These are phyloP conservation scores for Tripterygium wilfordii DNA, from an alignment of 177 flowering plant genomes.

Conservation along the genomic window DNA sequence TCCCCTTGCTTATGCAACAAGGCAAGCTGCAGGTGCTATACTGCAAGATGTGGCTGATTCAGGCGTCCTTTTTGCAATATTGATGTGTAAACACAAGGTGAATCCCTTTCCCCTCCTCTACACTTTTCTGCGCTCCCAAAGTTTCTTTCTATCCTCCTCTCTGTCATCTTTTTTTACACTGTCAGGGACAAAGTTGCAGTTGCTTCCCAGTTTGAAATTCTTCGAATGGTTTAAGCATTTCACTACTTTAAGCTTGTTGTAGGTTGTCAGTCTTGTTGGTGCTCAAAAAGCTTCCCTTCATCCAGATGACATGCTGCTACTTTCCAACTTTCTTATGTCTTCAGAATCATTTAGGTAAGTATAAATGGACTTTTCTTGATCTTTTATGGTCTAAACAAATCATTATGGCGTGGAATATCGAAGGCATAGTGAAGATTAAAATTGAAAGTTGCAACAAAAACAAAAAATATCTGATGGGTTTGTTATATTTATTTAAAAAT, in stretches of 20 bases:
- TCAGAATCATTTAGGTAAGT: slow-evolving; percentile 93
- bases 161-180: too few relatives aligned
- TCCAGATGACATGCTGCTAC: slow-evolving; percentile 97
- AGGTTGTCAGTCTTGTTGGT: slow-evolving; percentile 97
- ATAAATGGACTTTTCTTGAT: neutral
- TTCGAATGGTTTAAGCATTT: slow-evolving; percentile 6
- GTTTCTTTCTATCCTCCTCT: neutral
- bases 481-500: too few relatives aligned
- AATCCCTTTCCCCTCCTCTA: slow-evolving; percentile 2
- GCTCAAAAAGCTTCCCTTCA: slow-evolving; percentile 98
- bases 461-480: too few relatives aligned
- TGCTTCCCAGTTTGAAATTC: neutral
- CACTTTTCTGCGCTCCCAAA: neutral
- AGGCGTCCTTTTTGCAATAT: slow-evolving; percentile 90
- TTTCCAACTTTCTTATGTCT: slow-evolving; percentile 86
- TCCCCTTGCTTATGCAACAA: slow-evolving; percentile 90
- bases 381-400: too few relatives aligned
- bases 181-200: too few relatives aligned
- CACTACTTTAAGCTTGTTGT: slow-evolving; percentile 20
- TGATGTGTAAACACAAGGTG: slow-evolving; percentile 98
- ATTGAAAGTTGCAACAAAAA: too few relatives aligned
- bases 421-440: too few relatives aligned
- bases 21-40: slow-evolving; percentile 96
- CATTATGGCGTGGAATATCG: too few relatives aligned
- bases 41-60: slow-evolving; percentile 98